Evolutionary conservation across 495 filamentous ascomycete species (phyloP), one percentile per base, ranked within the genome.

Genomic region (Hyaloscypha bicolor): DNA sequence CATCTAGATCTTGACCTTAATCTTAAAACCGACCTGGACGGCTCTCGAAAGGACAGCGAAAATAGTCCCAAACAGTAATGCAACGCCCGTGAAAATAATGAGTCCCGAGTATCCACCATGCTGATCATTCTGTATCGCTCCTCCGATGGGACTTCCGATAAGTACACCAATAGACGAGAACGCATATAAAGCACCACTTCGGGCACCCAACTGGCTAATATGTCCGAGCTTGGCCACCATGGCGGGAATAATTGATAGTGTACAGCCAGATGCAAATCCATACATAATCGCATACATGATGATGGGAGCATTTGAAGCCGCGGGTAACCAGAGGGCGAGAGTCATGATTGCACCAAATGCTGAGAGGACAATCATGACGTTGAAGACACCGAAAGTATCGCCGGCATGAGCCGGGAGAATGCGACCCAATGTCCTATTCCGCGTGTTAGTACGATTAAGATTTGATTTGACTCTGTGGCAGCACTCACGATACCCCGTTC

Each of bases 351-450:
- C 82, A 2, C 85, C 84, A 61, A 87, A 74, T 33, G 76, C 76
- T 11, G 82, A 79, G 70, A 87, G 87, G 55, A 86, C 45, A 32
- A 91, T 82, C 81, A 91, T 88, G 21, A 85, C 77, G 76, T 93
- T 93, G 78, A 84, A 93, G 30, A 87, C 83, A 1, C 91, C 91
- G 42, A 90, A 45, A 69, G 82, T 86, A 76, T 94, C 91, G 55
- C 86, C 91, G n/a, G 88, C 60, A 71, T 84, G 83, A 21, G 87
- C 88, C 0, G 90, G 89, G 9, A 90, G 65, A 57, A 89, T 91
- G 60, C 91, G 86, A 19, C 91, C 91, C 53, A 89, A 80, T 62
- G 91, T 82, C 67, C 87, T 64, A 55, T 37, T 55, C 25, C 45
- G 32, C 29, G 25, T 60, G 2, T 21, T 25, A 37, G 32, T 16